Evolutionary conservation across 805 yeast species (phyloP).

Genomic region (Candida tammaniensis): DNA sequence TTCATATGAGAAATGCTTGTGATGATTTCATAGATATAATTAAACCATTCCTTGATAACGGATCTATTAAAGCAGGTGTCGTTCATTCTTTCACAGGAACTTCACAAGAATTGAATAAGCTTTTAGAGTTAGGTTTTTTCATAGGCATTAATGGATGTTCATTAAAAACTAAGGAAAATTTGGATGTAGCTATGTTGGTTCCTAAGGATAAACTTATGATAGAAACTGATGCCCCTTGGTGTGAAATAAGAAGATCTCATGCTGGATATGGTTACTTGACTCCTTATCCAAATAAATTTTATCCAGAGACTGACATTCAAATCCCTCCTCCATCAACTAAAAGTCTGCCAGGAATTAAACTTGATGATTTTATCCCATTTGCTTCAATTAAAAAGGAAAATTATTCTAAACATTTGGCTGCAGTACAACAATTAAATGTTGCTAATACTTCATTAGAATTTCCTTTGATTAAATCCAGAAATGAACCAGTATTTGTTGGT

Average conservation of each 20-base stretch:
- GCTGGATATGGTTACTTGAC: constrained; percentile 62
- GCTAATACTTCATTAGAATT: constrained; percentile 19
- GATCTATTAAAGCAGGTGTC: constrained; percentile 54
- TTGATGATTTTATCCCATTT: constrained; percentile 57
- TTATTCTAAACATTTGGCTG: constrained; percentile 31
- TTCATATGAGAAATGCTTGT: constrained; percentile 86
- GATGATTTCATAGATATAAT: constrained; percentile 71
- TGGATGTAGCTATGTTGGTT: constrained; percentile 60
- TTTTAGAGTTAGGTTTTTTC: constrained; percentile 59
- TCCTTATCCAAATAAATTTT: constrained; percentile 53
- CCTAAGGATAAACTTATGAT: constrained; percentile 72
- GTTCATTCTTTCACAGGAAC: constrained; percentile 96
- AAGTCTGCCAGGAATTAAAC: constrained; percentile 21
- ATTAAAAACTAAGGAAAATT: constrained; percentile 70
- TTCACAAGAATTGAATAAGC: constrained; percentile 52
- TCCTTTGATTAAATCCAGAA: constrained; percentile 74
- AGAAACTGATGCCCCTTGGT: constrained; percentile 99
- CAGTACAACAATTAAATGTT: constrained; percentile 12
- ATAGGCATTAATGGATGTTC: constrained; percentile 95
- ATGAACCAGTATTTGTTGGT: constrained; percentile 88
- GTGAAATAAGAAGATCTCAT: constrained; percentile 85
- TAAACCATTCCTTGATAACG: constrained; percentile 55
- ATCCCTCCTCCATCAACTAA: constrained; percentile 10
- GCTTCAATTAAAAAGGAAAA: constrained; percentile 67
- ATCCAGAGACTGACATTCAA: constrained; percentile 34